Percentiles rank a stretch among this genome's conserved stretches.
phyloP scores from a whole-genome alignment of 192 early-diverging fungal genomes.

The Globomyces pollinis-pini region DNA sequence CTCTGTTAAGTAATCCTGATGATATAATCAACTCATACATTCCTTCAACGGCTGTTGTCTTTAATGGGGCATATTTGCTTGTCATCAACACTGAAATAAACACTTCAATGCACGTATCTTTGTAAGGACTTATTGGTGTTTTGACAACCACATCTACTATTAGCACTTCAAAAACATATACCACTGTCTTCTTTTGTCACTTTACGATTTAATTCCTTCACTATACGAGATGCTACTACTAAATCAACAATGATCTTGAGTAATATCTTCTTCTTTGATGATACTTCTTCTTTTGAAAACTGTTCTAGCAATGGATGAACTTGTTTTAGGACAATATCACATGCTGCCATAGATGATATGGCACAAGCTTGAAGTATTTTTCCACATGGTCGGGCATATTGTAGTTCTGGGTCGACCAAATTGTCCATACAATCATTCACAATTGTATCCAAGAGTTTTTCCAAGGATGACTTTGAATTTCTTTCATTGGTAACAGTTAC shows the following conservation, averaged over 20 bases:
- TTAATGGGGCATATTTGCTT: neutral
- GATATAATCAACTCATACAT: neutral
- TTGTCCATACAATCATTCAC: slow-evolving; percentile 26
- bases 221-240: neutral
- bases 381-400: slow-evolving; percentile 25
- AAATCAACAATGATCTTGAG: slow-evolving; percentile 15
- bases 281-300: neutral
- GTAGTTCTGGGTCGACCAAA: slow-evolving; percentile 31
- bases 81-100: neutral
- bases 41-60: neutral
- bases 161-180: slow-evolving; percentile 25
- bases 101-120: slow-evolving; percentile 2
- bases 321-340: slow-evolving; percentile 1
- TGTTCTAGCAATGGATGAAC: slow-evolving; percentile 4
- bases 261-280: slow-evolving; percentile 7
- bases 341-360: slow-evolving; percentile 18
- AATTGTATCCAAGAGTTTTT: slow-evolving; percentile 23
- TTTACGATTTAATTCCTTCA: slow-evolving; percentile 11
- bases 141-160: slow-evolving; percentile 27
- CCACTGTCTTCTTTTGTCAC: no score
- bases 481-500: slow-evolving; percentile 20
- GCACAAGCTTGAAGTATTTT: slow-evolving; percentile 26
- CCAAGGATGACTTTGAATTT: slow-evolving; percentile 12
- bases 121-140: neutral
- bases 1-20: neutral